Conservation (phyloP, 805 yeast species). For the Yamadazyma takamatsuzukensis region DNA sequence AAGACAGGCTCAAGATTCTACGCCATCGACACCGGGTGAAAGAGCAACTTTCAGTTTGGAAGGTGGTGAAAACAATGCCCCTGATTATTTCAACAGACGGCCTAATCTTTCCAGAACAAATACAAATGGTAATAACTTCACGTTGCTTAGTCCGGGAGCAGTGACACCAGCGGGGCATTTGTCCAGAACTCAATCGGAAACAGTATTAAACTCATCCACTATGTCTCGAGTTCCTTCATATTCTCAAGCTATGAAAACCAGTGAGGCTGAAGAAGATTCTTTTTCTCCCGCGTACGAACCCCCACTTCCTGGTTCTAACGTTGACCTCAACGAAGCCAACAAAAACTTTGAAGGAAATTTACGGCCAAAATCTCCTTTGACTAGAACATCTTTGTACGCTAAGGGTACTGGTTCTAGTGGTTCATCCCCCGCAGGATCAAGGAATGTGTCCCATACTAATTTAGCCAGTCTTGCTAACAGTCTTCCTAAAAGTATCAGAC, state of each 20-base stretch:
- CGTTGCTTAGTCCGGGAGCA: constrained; percentile 34
- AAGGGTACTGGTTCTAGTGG: constrained; percentile 14
- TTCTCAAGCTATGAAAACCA: constrained; percentile 63
- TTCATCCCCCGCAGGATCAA: constrained; percentile 40
- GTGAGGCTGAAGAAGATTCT: constrained; percentile 39
- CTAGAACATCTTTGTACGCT: no score
- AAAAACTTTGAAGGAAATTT: constrained; percentile 23
- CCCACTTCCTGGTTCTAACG: constrained; percentile 40
- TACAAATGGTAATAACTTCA: constrained; percentile 5
- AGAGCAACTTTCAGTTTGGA: constrained; percentile 36
- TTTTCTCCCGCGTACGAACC: constrained; percentile 73
- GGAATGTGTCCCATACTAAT: constrained; percentile 34
- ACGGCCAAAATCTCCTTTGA: no score
- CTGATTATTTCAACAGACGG: constrained; percentile 32
- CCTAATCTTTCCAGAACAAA: constrained; percentile 5
- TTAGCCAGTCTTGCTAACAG: no score
- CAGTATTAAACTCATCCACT: constrained; percentile 13
- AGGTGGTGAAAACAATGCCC: constrained; percentile 16
- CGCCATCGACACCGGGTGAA: constrained; percentile 15
- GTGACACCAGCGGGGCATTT: constrained; percentile 54
- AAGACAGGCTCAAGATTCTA: constrained; percentile 38
- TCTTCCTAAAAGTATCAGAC: no score
- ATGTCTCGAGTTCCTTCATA: constrained; percentile 82
- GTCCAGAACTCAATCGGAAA: constrained; percentile 55
- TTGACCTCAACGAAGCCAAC: constrained; percentile 29